Percentiles rank a stretch among this genome's conserved stretches.
Conservation (phyloP, 1,284 basidiomycete species). For the Cutaneotrichosporon mucoides region DNA sequence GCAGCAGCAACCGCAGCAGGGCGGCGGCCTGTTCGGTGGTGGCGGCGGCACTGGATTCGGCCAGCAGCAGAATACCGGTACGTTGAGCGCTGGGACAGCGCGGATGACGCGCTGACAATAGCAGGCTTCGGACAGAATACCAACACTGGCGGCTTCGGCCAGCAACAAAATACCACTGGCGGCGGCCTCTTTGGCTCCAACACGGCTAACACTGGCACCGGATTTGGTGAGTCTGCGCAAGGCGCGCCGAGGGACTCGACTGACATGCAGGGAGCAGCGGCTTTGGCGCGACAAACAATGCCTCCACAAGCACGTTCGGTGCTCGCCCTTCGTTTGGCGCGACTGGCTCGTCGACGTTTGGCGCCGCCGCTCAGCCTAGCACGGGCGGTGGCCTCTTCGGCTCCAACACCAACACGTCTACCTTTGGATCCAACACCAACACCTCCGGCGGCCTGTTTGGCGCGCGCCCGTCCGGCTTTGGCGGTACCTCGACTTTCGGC, state of each 20-base stretch:
- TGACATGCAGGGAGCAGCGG: conserved; percentile 6
- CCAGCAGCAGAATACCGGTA: conserved; percentile 17
- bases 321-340: conserved; percentile 40
- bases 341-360: conserved; percentile 42
- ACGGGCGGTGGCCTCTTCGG: conserved; percentile 53
- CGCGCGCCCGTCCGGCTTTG: conserved; percentile 21
- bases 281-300: conserved; percentile 7
- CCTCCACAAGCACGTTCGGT: conserved; percentile 32
- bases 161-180: conserved; percentile 58
- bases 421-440: conserved; percentile 24
- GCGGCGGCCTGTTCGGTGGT: conserved; percentile 49
- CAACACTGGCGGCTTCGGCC: conserved; percentile 28
- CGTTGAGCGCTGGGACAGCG: too few relatives aligned
- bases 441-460: conserved; percentile 29
- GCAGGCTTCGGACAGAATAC: conserved; percentile 14
- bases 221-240: conserved; percentile 26
- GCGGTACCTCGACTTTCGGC: conserved; percentile 21
- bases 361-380: conserved; percentile 47
- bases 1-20: conserved; percentile 56
- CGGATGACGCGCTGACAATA: neutral
- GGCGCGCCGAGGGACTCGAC: neutral
- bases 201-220: conserved; percentile 19
- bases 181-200: conserved; percentile 49
- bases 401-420: conserved; percentile 9
- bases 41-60: conserved; percentile 10